Conservation (phyloP, 2,329 filamentous ascomycete species). For the Scleromitrula shiraiana region DNA sequence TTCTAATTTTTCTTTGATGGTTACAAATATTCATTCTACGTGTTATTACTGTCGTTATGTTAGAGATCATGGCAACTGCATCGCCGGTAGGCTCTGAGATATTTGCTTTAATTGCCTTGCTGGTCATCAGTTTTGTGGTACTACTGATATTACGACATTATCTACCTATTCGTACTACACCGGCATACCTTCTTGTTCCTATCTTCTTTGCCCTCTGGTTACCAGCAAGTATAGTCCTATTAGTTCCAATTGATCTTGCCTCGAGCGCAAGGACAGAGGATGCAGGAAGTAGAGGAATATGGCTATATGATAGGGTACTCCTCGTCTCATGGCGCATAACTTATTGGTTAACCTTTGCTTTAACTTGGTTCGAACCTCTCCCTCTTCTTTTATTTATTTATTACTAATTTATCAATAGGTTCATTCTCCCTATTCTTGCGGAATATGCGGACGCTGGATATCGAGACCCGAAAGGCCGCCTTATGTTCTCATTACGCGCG, state of each 20-base stretch:
- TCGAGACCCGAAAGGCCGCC: constrained; percentile 70
- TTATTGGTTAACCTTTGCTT: constrained; percentile 92
- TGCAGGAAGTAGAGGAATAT: constrained; percentile 68
- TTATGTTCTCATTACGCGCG: constrained; percentile 75
- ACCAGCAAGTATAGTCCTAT: constrained; percentile 80
- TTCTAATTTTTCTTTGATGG: neutral
- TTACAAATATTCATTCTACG: neutral
- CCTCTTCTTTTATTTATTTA: neutral
- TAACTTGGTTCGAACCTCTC: constrained; percentile 66
- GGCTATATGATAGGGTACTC: constrained; percentile 71
- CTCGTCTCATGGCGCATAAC: constrained; percentile 89
- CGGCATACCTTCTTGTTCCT: constrained; percentile 80
- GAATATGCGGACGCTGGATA: constrained; percentile 95
- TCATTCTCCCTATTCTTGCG: constrained; percentile 84
- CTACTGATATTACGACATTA: constrained; percentile 83
- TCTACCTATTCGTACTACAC: constrained; percentile 81
- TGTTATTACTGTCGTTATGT: constrained; percentile 15
- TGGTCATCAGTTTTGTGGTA: constrained; percentile 67
- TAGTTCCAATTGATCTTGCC: constrained; percentile 93
- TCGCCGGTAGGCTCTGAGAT: constrained; percentile 70
- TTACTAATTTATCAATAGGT: constrained; percentile 41
- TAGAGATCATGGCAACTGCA: constrained; percentile 36
- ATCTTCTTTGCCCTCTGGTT: constrained; percentile 95
- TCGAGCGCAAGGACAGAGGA: constrained; percentile 71
- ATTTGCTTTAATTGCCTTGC: constrained; percentile 65